phyloP scores from a whole-genome alignment of 2,329 filamentous ascomycete species.

The Penicillium glabrum region DNA sequence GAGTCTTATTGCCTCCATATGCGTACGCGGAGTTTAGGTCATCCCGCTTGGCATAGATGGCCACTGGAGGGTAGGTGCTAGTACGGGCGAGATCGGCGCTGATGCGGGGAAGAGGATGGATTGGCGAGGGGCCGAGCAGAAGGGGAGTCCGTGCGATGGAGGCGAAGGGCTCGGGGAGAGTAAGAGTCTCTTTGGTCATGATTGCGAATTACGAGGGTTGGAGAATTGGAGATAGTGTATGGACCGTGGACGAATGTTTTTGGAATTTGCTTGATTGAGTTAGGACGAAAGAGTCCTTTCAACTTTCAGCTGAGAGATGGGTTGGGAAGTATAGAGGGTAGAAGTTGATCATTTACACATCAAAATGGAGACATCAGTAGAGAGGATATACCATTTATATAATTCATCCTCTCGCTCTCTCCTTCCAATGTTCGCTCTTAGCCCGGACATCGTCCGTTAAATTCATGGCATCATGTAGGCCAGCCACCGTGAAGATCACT shows the following conservation, averaged over 20 bases:
- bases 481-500: conserved; percentile 4
- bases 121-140: conserved; percentile 67
- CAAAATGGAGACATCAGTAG: not conserved
- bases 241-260: not conserved
- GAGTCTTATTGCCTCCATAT: conserved; percentile 68
- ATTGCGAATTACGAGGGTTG: not conserved
- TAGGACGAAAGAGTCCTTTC: not conserved
- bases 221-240: not conserved
- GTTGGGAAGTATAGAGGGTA: not conserved
- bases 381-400: not conserved
- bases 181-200: conserved; percentile 6
- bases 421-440: not conserved
- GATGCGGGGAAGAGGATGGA: conserved; percentile 66
- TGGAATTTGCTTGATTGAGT: not conserved
- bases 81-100: conserved; percentile 56
- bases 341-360: not conserved
- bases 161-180: conserved; percentile 62
- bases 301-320: not conserved
- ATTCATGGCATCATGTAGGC: not conserved
- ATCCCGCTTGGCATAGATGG: conserved; percentile 70
- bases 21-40: conserved; percentile 69
- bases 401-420: not conserved
- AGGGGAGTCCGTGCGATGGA: conserved; percentile 62
- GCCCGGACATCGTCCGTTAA: not conserved
- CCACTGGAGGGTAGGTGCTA: conserved; percentile 46